Percentiles rank a stretch among this genome's conserved stretches.
Evolutionary conservation across 1,139 yeast species (phyloP).

Genomic region (Candida sp.): DNA sequence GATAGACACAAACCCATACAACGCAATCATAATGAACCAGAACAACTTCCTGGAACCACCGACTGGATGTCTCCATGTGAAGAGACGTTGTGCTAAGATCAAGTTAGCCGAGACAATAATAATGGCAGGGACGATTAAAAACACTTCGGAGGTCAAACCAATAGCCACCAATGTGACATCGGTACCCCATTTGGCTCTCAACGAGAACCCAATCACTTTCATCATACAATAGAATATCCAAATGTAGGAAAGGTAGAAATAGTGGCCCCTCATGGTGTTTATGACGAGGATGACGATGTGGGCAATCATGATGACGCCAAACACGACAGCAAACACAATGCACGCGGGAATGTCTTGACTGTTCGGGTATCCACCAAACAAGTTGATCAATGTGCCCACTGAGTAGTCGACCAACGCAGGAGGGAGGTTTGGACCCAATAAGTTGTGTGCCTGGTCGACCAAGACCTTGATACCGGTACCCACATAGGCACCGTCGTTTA

Average conservation of each 20-base stretch:
- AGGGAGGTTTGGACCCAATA: slow-evolving; percentile 28
- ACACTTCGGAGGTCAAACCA: slow-evolving; percentile 38
- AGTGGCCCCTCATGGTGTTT: slow-evolving; percentile 39
- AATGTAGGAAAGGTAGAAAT: slow-evolving; percentile 34
- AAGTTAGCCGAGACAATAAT: slow-evolving; percentile 41
- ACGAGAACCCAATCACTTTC: slow-evolving; percentile 34
- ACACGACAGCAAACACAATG: slow-evolving; percentile 33
- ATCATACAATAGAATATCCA: slow-evolving; percentile 35
- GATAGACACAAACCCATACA: slow-evolving; percentile 33
- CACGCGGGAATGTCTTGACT: slow-evolving; percentile 33
- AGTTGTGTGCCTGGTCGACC: slow-evolving; percentile 20
- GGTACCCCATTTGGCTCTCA: slow-evolving; percentile 34
- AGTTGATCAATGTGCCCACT: slow-evolving; percentile 24
- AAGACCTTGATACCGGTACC: slow-evolving; percentile 28
- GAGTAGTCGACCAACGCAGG: slow-evolving; percentile 22
- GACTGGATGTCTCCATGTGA: slow-evolving; percentile 53
- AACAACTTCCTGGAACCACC: slow-evolving; percentile 45
- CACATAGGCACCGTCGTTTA: slow-evolving; percentile 20
- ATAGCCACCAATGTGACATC: slow-evolving; percentile 26
- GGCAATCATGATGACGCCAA: slow-evolving; percentile 25
- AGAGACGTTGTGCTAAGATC: slow-evolving; percentile 45
- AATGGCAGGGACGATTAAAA: slow-evolving; percentile 39
- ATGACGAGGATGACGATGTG: slow-evolving; percentile 32
- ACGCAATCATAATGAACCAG: slow-evolving; percentile 36
- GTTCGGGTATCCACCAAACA: slow-evolving; percentile 42